Evolutionary conservation across 768 basidiomycete genomes (phyloP).

Genomic region (Leucogyrophana mollusca): DNA sequence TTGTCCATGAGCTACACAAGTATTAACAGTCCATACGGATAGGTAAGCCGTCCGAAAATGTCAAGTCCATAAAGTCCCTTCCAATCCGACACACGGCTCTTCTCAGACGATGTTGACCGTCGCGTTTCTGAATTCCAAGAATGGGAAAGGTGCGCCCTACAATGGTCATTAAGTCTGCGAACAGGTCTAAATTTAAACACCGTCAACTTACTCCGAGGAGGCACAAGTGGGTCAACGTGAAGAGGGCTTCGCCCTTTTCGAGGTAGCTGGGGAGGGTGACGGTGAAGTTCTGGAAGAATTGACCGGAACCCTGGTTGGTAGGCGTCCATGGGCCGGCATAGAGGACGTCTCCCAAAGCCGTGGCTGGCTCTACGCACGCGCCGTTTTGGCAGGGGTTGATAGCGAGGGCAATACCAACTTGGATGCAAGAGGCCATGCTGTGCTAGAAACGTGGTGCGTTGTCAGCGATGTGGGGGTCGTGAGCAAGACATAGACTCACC

Average conservation of each 20-base stretch:
- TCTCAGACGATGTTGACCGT: conserved; percentile 13
- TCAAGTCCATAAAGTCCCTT: no score
- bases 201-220: neutral
- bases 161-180: no score
- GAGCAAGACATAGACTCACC: conserved; percentile 8
- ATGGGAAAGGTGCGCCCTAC: neutral
- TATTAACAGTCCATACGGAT: no score
- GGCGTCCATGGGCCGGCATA: conserved; percentile 28
- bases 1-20: no score
- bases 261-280: neutral
- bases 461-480: neutral
- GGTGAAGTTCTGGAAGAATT: conserved; percentile 28
- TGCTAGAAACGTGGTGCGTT: conserved; percentile 4
- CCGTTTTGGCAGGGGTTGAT: conserved; percentile 18
- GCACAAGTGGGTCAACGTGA: neutral
- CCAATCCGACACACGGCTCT: no score
- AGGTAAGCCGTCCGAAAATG: no score
- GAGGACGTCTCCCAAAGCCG: conserved; percentile 22
- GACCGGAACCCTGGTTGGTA: conserved; percentile 11
- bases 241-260: neutral
- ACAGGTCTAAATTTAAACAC: no score
- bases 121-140: neutral
- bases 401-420: conserved; percentile 30
- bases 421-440: conserved; percentile 15
- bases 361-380: conserved; percentile 17